Evolutionary conservation across 495 filamentous ascomycete species (phyloP), one percentile per base, ranked within the genome.

Genomic region (Choiromyces venosus): DNA sequence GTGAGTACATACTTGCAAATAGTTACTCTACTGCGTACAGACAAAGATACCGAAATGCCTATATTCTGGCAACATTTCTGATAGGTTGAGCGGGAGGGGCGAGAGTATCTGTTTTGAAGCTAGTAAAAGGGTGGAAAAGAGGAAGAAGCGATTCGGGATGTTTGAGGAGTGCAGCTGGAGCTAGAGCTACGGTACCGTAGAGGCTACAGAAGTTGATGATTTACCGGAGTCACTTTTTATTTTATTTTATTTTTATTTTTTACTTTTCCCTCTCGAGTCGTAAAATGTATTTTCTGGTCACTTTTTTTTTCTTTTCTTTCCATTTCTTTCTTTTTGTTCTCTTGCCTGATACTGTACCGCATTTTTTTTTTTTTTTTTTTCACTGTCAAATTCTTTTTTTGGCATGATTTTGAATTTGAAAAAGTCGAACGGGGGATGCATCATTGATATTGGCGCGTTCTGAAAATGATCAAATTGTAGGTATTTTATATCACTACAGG

Each of bases 371-470:
- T 76, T 75, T 76, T 77, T 64, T 67, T 21, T 69, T 66, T 72
- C 69, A 75, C 68, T 38, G 65, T 66, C 64, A 25, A 71, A 66
- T 36, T 76, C 74, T 76, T 77, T 77, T 77, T 77, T 77, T 77
- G 74, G 75, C 68, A 72, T 66, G 75, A 74, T 67, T 29, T 64
- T 73, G 66, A 52, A 73, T 77, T 70, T 76, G n/a, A 69, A 73
- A 75, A 71, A 37, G 74, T 76, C 68, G 70, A 68, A 70, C 65
- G 71, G 69, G 65, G 68, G 52, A 61, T 61, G 52, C 52, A 61
- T 61, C 52, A 61, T 61, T 61, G 52, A 29, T 61, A 61, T 61
- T 29, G 52, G n/a, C 52, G 52, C n/a, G 52, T 61, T 61, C 52
- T 61, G 52, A 61, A 61, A 61, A 61, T 61, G 52, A 29, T 61